Evolutionary conservation across 2,329 filamentous ascomycete genomes (phyloP).

Genomic region (Xylaria arbuscula): DNA sequence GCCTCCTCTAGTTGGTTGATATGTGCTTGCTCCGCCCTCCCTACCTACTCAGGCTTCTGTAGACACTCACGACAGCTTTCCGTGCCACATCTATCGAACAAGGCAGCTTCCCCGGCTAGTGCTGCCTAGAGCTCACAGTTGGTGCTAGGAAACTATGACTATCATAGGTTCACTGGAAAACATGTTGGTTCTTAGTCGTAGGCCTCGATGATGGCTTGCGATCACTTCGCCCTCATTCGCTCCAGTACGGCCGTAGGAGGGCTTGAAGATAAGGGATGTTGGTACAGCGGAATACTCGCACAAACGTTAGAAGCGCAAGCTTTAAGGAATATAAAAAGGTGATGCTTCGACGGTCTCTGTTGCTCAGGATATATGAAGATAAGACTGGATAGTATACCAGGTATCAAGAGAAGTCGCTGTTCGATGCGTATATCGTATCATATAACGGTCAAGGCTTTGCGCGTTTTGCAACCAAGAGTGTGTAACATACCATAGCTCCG

Average conservation of each 20-base stretch:
- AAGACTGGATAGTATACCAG: not conserved
- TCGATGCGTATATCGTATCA: not conserved
- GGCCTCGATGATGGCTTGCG: constrained; percentile 9
- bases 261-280: not conserved
- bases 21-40: constrained; percentile 14
- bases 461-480: not conserved
- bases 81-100: constrained; percentile 13
- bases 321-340: not conserved
- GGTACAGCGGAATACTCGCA: not conserved
- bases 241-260: not conserved
- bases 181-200: constrained; percentile 7
- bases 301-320: not conserved
- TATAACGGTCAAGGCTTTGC: not conserved
- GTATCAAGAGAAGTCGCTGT: not conserved
- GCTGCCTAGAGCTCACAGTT: not conserved
- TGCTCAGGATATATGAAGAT: not conserved
- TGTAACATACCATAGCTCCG: constrained; percentile 5
- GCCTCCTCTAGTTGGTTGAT: constrained; percentile 2
- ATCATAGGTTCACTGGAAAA: constrained; percentile 2
- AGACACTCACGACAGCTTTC: not conserved
- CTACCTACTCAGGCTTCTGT: not conserved
- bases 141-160: not conserved
- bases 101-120: not conserved
- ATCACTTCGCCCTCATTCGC: not conserved
- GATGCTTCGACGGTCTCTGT: not conserved